Base-by-base conservation (phyloP, 805 yeast genomes). In the Komagataella pseudopastoris region DNA sequence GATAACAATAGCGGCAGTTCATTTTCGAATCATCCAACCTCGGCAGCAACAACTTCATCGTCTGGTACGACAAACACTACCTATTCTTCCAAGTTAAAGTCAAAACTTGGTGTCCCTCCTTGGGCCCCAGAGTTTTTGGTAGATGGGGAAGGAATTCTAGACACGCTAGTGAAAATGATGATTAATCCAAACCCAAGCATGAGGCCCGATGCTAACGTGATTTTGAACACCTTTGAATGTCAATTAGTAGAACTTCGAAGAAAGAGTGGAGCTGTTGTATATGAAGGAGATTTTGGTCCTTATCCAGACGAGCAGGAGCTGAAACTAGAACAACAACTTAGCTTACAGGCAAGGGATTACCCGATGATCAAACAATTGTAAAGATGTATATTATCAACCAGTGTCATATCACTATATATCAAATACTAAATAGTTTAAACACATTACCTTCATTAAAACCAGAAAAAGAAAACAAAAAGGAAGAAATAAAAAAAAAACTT, bases 251-350 rank as follows among this genome's bases (percentile, higher is more conserved):
- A 90, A 56, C 67, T 75, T 51, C 75, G 91, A 54, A 74, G 96
- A 50, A 85, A 85, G 62, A 87, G 96, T 5, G 96, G 98, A 4
- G 96, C 97, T 3, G 85, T 90, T 2, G 85, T 93, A 55, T 93
- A 83, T 60, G 99, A 91, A 68, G 98, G 97, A 17, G 97, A 93
- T 57, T 89, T 77, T 63, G 99, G 98, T 0, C 96, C 97, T 1
- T 71, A 71, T 53, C 83, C 86, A 0, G 79, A 74, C 47, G 61
- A 57, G 23, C 48, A 50, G 3, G 60, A 62, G 17, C 48, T 58
- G 18, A 22, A 43, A 7, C 43, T 44, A 8, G 50, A 45, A 16
- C 23, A 24, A 30, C 48, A 48, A 16, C 45, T 43, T n/a, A 45
- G 46, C n/a, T 45, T 10, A 30, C 39, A 30, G 14, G n/a, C 39